Conservation (phyloP, 306 rosid species). For the Ammopiptanthus mongolicus region DNA sequence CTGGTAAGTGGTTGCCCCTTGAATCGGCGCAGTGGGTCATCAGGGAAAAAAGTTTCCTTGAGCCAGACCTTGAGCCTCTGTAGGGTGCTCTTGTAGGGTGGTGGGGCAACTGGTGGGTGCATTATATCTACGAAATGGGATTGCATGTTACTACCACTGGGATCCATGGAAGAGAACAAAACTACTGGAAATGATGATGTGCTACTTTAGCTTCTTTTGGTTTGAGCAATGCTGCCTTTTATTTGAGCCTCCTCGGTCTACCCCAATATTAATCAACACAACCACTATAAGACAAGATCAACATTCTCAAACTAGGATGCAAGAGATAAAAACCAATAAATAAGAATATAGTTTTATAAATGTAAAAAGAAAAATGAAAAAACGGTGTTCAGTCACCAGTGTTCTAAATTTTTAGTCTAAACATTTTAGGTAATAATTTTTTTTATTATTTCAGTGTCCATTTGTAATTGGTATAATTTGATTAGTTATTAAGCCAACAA, state of each 20-base stretch:
- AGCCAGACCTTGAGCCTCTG: slow-evolving; percentile 40
- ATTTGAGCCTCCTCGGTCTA: not conserved
- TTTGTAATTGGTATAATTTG: too few species aligned
- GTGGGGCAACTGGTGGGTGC: slow-evolving; percentile 57
- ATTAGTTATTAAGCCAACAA: too few species aligned
- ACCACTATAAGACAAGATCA: not conserved
- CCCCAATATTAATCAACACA: slow-evolving; percentile 12
- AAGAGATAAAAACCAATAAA: not conserved
- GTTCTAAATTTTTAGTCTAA: too few species aligned
- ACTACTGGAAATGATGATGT: not conserved
- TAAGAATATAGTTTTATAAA: not conserved
- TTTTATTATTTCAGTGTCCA: too few species aligned
- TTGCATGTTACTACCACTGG: not conserved
- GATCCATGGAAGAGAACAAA: not conserved
- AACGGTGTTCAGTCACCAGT: too few species aligned
- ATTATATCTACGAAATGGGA: slow-evolving; percentile 30
- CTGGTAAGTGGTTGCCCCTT: slow-evolving; percentile 48
- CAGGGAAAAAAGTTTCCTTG: slow-evolving; percentile 82
- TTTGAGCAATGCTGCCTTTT: slow-evolving; percentile 8
- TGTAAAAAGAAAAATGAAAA: too few species aligned
- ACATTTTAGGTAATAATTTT: too few species aligned
- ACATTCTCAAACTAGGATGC: not conserved
- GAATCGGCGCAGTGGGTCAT: slow-evolving; percentile 85
- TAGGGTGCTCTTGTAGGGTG: slow-evolving; percentile 49
- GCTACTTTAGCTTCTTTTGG: not conserved